phyloP scores from a whole-genome alignment of 2,329 filamentous ascomycete species.

The Fusarium liriodendri region DNA sequence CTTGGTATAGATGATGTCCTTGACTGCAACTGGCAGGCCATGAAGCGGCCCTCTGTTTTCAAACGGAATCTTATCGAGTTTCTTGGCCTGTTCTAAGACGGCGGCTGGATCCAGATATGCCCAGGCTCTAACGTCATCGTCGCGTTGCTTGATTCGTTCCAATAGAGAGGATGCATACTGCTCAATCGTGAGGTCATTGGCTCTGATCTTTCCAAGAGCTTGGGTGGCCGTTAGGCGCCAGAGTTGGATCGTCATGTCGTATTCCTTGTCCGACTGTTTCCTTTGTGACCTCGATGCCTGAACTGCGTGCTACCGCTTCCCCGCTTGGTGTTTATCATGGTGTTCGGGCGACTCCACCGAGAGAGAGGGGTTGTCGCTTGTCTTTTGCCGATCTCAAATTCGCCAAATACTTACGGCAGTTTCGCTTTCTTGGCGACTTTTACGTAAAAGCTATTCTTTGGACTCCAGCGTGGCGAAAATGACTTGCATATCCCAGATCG shows the following conservation, averaged over 20 bases:
- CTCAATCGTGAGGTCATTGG: conserved; percentile 59
- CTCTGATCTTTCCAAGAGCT: conserved; percentile 51
- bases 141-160: conserved; percentile 55
- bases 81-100: conserved; percentile 60
- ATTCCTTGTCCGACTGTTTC: background rate
- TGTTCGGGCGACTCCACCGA: background rate
- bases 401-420: background rate
- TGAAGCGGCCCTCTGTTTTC: conserved; percentile 65
- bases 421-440: background rate
- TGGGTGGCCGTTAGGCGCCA: conserved; percentile 54
- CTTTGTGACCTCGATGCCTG: background rate
- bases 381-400: background rate
- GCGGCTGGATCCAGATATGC: conserved; percentile 56
- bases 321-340: background rate
- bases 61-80: conserved; percentile 60
- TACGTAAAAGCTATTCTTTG: background rate
- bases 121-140: conserved; percentile 62
- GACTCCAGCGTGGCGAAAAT: background rate
- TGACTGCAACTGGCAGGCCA: conserved; percentile 67
- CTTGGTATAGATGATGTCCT: conserved; percentile 70
- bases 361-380: background rate
- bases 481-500: background rate
- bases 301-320: background rate
- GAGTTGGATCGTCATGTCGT: background rate
- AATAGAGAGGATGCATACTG: conserved; percentile 62